Percentiles rank a stretch among this genome's conserved stretches.
phyloP scores from a whole-genome alignment of 202 grass and related monocot genomes.

The Elaeis oleifera region DNA sequence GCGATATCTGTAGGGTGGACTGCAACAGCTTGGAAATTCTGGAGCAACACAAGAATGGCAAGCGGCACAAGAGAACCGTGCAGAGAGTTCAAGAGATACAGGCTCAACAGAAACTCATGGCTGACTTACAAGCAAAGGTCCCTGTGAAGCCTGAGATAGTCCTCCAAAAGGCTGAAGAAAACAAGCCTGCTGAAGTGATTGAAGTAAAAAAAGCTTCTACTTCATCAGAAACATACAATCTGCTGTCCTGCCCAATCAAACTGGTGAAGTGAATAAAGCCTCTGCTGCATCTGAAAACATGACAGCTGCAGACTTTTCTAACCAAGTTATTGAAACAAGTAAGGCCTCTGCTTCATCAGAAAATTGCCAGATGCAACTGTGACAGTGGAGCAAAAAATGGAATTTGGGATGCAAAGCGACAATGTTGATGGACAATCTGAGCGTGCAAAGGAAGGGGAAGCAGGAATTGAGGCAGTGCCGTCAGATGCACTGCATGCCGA shows the following conservation, averaged over 20 bases:
- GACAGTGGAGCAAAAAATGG: background rate
- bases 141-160: constrained; percentile 8
- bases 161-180: background rate
- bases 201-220: background rate
- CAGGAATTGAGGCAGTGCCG: background rate
- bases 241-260: constrained; percentile 10
- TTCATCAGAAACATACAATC: constrained; percentile 5
- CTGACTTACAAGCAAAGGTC: constrained; percentile 21
- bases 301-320: background rate
- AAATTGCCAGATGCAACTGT: background rate
- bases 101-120: constrained; percentile 33
- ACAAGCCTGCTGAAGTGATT: constrained; percentile 7
- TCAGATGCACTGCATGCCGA: background rate
- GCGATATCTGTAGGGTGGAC: constrained; percentile 54
- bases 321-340: constrained; percentile 13
- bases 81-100: constrained; percentile 47
- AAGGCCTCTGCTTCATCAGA: constrained; percentile 8
- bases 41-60: constrained; percentile 49
- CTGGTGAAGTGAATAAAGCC: constrained; percentile 10
- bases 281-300: background rate
- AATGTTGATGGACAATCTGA: constrained; percentile 11
- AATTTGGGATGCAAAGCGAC: constrained; percentile 9
- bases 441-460: constrained; percentile 20
- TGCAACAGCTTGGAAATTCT: constrained; percentile 51
- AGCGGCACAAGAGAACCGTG: constrained; percentile 49